Conservation (phyloP, 441 rosid species). For the Geranium incanum region DNA sequence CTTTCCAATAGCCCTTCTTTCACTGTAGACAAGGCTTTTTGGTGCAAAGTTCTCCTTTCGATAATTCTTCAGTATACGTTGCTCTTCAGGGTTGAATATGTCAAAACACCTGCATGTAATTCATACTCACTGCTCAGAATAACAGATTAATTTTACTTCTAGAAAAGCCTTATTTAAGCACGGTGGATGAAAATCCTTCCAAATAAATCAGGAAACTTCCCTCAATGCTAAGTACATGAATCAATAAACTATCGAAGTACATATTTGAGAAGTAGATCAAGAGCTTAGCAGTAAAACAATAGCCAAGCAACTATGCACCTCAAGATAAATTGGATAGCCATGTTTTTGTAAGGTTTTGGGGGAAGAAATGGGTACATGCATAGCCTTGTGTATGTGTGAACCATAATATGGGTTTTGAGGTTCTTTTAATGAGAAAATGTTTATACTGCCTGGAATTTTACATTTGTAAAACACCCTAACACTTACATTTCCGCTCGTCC, state of each 20-base stretch:
- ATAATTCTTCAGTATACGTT: slow-evolving; percentile 61
- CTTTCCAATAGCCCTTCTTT: slow-evolving; percentile 92
- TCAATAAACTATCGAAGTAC: background rate
- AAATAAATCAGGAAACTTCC: background rate
- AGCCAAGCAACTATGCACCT: background rate
- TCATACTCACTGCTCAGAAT: background rate
- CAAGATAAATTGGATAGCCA: background rate
- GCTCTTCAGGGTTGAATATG: slow-evolving; percentile 71
- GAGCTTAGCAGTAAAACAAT: background rate
- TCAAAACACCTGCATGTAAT: slow-evolving; percentile 65
- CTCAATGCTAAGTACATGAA: background rate
- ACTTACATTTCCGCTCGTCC: slow-evolving; percentile 29
- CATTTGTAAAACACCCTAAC: background rate
- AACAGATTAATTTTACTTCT: background rate
- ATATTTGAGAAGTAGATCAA: background rate
- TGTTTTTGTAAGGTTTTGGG: background rate
- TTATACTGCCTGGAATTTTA: background rate
- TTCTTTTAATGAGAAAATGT: background rate
- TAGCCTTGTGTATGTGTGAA: background rate
- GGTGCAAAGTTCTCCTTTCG: slow-evolving; percentile 73
- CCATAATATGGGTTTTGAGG: background rate
- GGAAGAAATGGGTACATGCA: background rate
- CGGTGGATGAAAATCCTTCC: background rate
- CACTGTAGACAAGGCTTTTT: slow-evolving; percentile 57
- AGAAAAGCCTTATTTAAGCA: background rate